Evolutionary conservation across 257 asterid genomes (phyloP), one percentile per base, ranked within the genome.

Genomic region (Craterostigma plantagineum): DNA sequence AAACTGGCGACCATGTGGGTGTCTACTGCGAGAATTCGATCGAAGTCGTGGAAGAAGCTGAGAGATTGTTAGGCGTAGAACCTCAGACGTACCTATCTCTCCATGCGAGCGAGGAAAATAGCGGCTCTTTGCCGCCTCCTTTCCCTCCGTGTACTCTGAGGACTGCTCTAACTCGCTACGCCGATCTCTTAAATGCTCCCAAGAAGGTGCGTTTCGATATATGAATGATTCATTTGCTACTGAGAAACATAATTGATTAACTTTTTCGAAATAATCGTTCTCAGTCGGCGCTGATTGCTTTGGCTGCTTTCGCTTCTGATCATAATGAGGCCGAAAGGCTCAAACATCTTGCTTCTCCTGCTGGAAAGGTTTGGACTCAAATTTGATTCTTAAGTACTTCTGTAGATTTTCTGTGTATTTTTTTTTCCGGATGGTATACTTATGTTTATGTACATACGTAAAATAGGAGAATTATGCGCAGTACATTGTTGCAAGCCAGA

Each of bases 1-100:
- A 70, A 67, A 79, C 87, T 35, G 92, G 92, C 50, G 92, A 79
- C 53, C 90, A 75, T 46, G 87, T 75, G 43, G 92, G 92, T 51
- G 75, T 79, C 46, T 79, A 54, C 65, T 72, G 76, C 53, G 84
- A 75, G 50, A 79, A 79, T 55, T 63, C 58, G 54, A 64, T 69
- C 36, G 83, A 67, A 44, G 64, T 63, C 52, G 83, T 79, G 56
- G 83, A 75, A 58, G 78, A 56, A 50, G 92, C 92, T 10, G 92
- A 69, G 34, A 69, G 54, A 46, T 51, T 72, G 38, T 61, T 79
- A 56, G 68, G 63, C 46, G 73, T 72, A 16, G 67, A 87, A 17
- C 50, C 68, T 43, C 70, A 70, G 53, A 56, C 76, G 50, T n/a
- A 61, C 36, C 64, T 79, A 62, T 75, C 92, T 14, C 45, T 79